phyloP scores from a whole-genome alignment of 106 monocot species.

The Acorus gramineus region DNA sequence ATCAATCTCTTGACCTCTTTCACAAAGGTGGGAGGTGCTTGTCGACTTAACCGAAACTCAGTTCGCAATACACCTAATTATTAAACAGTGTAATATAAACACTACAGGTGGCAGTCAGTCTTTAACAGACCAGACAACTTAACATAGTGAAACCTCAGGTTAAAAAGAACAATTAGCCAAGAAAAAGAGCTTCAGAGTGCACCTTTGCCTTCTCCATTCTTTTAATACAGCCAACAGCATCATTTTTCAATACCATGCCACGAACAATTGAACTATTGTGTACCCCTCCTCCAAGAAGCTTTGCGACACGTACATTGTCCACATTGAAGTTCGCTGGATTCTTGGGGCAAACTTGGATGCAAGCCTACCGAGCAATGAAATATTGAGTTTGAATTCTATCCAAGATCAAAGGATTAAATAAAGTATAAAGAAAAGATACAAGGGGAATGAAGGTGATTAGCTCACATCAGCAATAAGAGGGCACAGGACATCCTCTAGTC shows the following conservation, averaged over 20 bases:
- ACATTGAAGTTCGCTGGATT: not conserved
- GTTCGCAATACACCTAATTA: no score
- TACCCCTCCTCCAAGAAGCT: slow-evolving; percentile 80
- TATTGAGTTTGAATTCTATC: not conserved
- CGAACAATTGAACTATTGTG: slow-evolving; percentile 64
- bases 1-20: no score
- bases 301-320: not conserved
- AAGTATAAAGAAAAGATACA: not conserved
- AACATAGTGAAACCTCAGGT: no score
- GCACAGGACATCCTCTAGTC: not conserved
- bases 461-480: not conserved
- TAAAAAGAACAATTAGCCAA: no score
- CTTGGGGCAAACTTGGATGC: not conserved
- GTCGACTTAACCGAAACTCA: no score
- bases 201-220: slow-evolving; percentile 74
- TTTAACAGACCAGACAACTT: no score
- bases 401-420: not conserved
- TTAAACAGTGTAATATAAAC: no score
- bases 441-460: no score
- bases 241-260: slow-evolving; percentile 89
- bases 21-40: no score
- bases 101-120: no score
- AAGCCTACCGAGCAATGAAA: not conserved
- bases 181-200: no score
- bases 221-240: slow-evolving; percentile 82